These are phyloP conservation scores for Pisolithus marmoratus DNA, from an alignment of 768 basidiomycete species.

Conservation along the genomic window DNA sequence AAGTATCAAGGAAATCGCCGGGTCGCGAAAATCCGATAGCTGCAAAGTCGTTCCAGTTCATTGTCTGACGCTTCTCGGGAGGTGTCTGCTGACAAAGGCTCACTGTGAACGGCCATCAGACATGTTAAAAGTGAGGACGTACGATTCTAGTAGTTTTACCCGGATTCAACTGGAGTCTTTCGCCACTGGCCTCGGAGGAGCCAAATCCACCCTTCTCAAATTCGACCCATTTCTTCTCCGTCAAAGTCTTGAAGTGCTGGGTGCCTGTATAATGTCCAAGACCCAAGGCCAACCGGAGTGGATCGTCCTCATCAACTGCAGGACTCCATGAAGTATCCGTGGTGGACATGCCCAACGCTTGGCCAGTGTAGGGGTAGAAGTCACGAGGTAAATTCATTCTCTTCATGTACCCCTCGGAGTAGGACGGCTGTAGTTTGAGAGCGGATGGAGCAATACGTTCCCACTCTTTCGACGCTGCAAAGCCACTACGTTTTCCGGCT, in stretches of 20 bases:
- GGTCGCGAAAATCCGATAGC: conserved; percentile 73
- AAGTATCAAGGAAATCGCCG: conserved; percentile 70
- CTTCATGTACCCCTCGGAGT: conserved; percentile 72
- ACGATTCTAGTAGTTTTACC: conserved; percentile 79
- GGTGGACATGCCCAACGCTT: conserved; percentile 31
- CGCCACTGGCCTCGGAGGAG: conserved; percentile 42
- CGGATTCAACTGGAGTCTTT: conserved; percentile 87
- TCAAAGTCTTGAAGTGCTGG: conserved; percentile 72
- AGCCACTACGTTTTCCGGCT: conserved; percentile 22
- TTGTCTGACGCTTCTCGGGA: conserved; percentile 69
- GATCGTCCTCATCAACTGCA: conserved; percentile 26
- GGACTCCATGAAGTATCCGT: conserved; percentile 35
- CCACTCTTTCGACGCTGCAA: conserved; percentile 70
- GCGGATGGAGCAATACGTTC: conserved; percentile 60
- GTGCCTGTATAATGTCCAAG: conserved; percentile 42
- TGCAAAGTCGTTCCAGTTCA: conserved; percentile 91
- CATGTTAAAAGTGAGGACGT: conserved; percentile 9
- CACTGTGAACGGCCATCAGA: conserved; percentile 2
- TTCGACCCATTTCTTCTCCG: conserved; percentile 88
- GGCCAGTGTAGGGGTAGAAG: conserved; percentile 46
- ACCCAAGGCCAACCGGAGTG: conserved; percentile 27
- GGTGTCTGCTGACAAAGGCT: conserved; percentile 41
- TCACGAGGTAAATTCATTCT: conserved; percentile 61
- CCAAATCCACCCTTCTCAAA: conserved; percentile 85
- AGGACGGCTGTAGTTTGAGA: conserved; percentile 57